These are phyloP conservation scores for Lasiosphaeria miniovina DNA, from an alignment of 495 filamentous ascomycete species.

Conservation along the genomic window DNA sequence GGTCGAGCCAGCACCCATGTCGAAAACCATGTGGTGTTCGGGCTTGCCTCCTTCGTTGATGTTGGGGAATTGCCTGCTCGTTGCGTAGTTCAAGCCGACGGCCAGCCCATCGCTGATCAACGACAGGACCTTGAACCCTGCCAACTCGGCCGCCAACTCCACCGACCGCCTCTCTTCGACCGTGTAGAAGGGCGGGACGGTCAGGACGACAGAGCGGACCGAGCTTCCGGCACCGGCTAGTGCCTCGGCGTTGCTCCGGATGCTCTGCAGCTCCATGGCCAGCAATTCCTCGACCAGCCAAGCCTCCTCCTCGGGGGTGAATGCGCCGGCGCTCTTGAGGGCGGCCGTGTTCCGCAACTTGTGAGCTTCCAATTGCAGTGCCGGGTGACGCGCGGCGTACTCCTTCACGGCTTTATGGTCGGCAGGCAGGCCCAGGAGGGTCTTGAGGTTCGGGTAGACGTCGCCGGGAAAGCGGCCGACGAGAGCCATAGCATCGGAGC, in stretches of 20 bases:
- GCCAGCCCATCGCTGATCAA: slow-evolving; percentile 89
- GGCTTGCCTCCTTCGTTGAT: slow-evolving; percentile 81
- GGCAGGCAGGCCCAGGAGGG: slow-evolving; percentile 69
- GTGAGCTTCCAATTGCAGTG: slow-evolving; percentile 53
- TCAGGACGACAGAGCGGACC: slow-evolving; percentile 81
- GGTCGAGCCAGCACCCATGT: slow-evolving; percentile 97
- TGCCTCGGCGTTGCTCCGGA: slow-evolving; percentile 79
- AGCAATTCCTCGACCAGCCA: slow-evolving; percentile 91
- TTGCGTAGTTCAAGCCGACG: slow-evolving; percentile 93
- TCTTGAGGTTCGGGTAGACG: slow-evolving; percentile 90
- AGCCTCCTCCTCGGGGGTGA: slow-evolving; percentile 62
- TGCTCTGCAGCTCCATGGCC: slow-evolving; percentile 92
- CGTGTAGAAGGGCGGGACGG: slow-evolving; percentile 88
- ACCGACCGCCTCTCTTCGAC: slow-evolving; percentile 83
- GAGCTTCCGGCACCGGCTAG: slow-evolving; percentile 74
- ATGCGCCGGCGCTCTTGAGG: slow-evolving; percentile 67
- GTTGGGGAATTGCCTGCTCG: slow-evolving; percentile 79
- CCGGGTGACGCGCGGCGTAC: slow-evolving; percentile 72
- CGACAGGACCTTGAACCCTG: slow-evolving; percentile 79
- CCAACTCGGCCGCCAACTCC: slow-evolving; percentile 76
- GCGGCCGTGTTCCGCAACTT: slow-evolving; percentile 66
- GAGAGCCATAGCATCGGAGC: slow-evolving; percentile 84
- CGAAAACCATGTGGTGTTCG: slow-evolving; percentile 89
- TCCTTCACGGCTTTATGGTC: slow-evolving; percentile 59
- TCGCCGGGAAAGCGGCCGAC: slow-evolving; percentile 86